Conservation (phyloP, 371 early-diverging fungal species). For the Mortierella sp. region DNA sequence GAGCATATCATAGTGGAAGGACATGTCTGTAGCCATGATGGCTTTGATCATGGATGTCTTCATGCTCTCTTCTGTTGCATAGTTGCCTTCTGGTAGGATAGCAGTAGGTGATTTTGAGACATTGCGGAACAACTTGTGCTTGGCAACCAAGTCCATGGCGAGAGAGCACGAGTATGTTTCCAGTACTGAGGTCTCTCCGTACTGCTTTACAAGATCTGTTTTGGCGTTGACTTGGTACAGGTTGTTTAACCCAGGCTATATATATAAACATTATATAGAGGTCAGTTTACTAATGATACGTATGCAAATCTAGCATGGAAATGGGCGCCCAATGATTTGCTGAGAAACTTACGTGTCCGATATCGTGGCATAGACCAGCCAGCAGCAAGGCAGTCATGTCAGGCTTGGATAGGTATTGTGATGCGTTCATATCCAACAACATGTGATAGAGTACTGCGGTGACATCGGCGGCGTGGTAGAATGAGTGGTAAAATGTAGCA, state of each 20-base stretch:
- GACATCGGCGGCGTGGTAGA: slow-evolving; percentile 91
- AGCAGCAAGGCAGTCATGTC: slow-evolving; percentile 84
- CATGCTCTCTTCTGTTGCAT: slow-evolving; percentile 65
- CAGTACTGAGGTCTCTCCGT: slow-evolving; percentile 83
- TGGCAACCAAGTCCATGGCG: slow-evolving; percentile 74
- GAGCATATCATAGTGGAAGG: slow-evolving; percentile 84
- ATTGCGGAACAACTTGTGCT: slow-evolving; percentile 75
- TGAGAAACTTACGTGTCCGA: slow-evolving; percentile 84
- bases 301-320: neutral
- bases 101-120: slow-evolving; percentile 43
- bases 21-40: slow-evolving; percentile 92
- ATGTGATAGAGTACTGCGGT: slow-evolving; percentile 83
- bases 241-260: slow-evolving; percentile 91
- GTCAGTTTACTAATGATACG: neutral
- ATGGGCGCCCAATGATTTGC: neutral
- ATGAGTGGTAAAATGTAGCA: slow-evolving; percentile 89
- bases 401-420: slow-evolving; percentile 69
- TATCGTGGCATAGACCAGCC: slow-evolving; percentile 91
- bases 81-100: slow-evolving; percentile 49
- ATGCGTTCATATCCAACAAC: slow-evolving; percentile 71
- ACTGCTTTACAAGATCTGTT: slow-evolving; percentile 77
- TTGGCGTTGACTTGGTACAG: slow-evolving; percentile 89
- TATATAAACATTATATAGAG: neutral
- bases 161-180: slow-evolving; percentile 90
- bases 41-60: slow-evolving; percentile 67